These are phyloP conservation scores for Paxillus ammoniavirescens DNA, from an alignment of 768 basidiomycete species.

Conservation along the genomic window DNA sequence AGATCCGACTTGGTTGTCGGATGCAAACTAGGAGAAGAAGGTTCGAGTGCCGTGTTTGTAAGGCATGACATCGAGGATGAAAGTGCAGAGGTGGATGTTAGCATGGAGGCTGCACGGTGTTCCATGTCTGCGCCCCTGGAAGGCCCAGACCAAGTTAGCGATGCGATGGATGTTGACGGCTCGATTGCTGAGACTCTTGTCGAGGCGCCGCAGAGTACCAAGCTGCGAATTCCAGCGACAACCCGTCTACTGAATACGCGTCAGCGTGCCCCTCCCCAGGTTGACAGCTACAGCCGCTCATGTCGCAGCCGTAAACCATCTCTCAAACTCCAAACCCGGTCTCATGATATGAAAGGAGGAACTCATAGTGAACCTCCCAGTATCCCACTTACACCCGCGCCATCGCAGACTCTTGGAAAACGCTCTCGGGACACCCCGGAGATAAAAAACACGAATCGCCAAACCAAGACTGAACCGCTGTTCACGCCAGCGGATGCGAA, in stretches of 20 bases:
- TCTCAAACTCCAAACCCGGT: conserved; percentile 28
- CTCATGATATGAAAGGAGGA: conserved; percentile 8
- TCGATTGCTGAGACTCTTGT: not conserved
- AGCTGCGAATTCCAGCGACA: not conserved
- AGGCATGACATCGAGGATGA: conserved; percentile 60
- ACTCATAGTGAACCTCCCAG: conserved; percentile 6
- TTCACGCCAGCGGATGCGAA: conserved; percentile 13
- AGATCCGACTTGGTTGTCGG: conserved; percentile 32
- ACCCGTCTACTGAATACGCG: not conserved
- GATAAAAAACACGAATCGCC: conserved; percentile 13
- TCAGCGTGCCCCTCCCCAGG: conserved; percentile 6
- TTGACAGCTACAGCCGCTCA: conserved; percentile 9
- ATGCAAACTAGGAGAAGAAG: conserved; percentile 27
- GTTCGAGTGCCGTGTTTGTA: conserved; percentile 46
- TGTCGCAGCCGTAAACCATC: conserved; percentile 31
- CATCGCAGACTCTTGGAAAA: conserved; percentile 26
- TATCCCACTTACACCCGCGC: conserved; percentile 8
- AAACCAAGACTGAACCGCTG: conserved; percentile 14
- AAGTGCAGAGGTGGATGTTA: conserved; percentile 59
- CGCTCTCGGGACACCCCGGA: conserved; percentile 22
- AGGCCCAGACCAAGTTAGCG: conserved; percentile 2
- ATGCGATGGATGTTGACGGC: conserved; percentile 16
- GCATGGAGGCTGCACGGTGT: conserved; percentile 30
- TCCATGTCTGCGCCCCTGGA: conserved; percentile 20
- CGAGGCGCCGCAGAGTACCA: not conserved